Conservation (phyloP, 1,139 yeast genomes). For the Blastobotrys proliferans region DNA sequence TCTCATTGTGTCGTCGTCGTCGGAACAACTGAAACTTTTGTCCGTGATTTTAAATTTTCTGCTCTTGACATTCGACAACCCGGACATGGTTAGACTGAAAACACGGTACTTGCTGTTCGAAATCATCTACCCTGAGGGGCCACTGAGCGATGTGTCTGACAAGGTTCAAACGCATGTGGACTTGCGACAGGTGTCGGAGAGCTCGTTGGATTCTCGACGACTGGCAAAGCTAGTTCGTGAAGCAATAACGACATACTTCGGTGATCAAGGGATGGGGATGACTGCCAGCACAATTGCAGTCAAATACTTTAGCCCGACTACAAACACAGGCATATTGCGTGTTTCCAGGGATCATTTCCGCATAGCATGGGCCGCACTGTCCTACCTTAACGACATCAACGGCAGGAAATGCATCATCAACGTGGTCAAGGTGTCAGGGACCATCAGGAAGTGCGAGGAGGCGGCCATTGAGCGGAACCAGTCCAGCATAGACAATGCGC, state of each 20-base stretch:
- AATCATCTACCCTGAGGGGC: constrained; percentile 53
- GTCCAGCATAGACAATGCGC: constrained; percentile 24
- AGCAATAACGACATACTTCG: constrained; percentile 58
- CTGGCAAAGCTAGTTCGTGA: constrained; percentile 45
- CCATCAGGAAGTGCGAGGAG: constrained; percentile 80
- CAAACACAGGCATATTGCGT: constrained; percentile 81
- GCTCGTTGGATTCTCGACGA: constrained; percentile 22
- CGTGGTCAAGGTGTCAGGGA: constrained; percentile 75
- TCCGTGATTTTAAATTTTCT: too few relatives aligned
- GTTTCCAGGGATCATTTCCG: constrained; percentile 66
- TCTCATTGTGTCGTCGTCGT: too few relatives aligned
- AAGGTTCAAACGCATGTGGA: constrained; percentile 14
- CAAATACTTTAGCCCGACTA: constrained; percentile 75
- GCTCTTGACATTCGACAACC: too few relatives aligned
- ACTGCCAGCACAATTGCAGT: constrained; percentile 54
- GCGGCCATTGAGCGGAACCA: constrained; percentile 42
- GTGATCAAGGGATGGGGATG: constrained; percentile 73
- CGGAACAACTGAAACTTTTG: too few relatives aligned
- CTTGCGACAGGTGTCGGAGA: constrained; percentile 21
- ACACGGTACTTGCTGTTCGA: constrained; percentile 82
- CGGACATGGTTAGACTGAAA: constrained; percentile 79
- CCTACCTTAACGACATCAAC: constrained; percentile 54
- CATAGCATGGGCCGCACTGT: constrained; percentile 63
- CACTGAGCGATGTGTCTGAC: constrained; percentile 40
- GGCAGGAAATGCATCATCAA: constrained; percentile 54